These are phyloP conservation scores for Ustilago cynodontis DNA, from an alignment of 1,284 basidiomycete species.

Conservation along the genomic window DNA sequence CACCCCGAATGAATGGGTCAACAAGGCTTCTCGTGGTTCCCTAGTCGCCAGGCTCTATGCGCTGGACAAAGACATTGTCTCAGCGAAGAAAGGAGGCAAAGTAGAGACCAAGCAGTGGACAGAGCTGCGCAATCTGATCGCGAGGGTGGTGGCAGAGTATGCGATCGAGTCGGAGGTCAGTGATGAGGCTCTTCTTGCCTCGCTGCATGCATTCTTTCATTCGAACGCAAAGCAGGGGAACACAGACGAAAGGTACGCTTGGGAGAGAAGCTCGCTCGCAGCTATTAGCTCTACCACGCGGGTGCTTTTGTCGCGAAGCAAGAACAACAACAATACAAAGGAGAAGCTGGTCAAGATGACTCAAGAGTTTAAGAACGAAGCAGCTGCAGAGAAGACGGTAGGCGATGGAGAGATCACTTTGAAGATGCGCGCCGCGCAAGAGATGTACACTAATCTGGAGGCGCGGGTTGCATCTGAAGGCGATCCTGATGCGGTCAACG, in stretches of 20 bases:
- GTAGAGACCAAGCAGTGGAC: conserved; percentile 10
- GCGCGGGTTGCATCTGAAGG: not conserved
- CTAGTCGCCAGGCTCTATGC: conserved; percentile 25
- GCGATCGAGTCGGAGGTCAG: conserved; percentile 17
- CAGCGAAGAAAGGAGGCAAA: not conserved
- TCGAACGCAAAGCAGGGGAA: not conserved
- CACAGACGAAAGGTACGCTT: not conserved
- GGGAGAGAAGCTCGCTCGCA: conserved; percentile 29
- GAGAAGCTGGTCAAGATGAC: conserved; percentile 11
- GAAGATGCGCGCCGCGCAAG: conserved; percentile 33
- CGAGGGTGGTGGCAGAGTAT: conserved; percentile 25
- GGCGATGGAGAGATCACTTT: conserved; percentile 13
- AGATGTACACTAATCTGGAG: conserved; percentile 6
- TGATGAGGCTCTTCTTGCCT: conserved; percentile 13
- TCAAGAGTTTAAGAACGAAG: conserved; percentile 7
- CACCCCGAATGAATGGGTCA: conserved; percentile 37
- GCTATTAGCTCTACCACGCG: conserved; percentile 14
- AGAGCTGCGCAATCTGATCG: conserved; percentile 22
- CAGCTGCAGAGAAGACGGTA: conserved; percentile 8
- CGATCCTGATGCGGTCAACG: not conserved
- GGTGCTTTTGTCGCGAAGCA: conserved; percentile 16
- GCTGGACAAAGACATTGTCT: conserved; percentile 26
- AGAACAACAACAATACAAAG: conserved; percentile 1
- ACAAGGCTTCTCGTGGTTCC: conserved; percentile 25
- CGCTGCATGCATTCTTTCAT: conserved; percentile 12